These are phyloP conservation scores for Acanthamoeba quina DNA, from an alignment of 208 protist species.

Conservation along the genomic window DNA sequence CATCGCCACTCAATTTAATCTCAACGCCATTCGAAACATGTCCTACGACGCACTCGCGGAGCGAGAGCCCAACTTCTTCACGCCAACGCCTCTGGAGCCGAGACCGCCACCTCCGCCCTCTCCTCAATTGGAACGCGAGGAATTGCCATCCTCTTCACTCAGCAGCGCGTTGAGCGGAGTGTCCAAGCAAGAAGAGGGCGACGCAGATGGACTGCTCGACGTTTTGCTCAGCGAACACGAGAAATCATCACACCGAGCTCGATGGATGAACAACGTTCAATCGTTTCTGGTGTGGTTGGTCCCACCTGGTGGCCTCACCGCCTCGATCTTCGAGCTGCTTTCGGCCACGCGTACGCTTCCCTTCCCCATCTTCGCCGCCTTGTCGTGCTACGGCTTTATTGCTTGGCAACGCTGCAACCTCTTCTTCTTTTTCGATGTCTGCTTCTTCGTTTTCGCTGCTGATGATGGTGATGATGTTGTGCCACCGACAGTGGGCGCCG, in stretches of 20 bases:
- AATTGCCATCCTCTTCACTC: background rate
- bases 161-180: too few species aligned
- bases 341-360: background rate
- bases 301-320: background rate
- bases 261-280: background rate
- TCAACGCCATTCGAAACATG: background rate
- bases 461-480: background rate
- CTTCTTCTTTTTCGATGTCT: background rate
- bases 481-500: background rate
- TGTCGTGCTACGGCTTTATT: background rate
- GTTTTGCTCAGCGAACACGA: background rate
- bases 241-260: background rate
- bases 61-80: background rate
- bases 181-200: background rate
- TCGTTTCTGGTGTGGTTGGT: background rate
- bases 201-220: background rate
- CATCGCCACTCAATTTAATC: background rate
- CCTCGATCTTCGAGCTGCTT: constrained; percentile 40
- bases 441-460: background rate
- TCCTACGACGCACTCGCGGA: background rate
- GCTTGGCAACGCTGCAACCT: too few species aligned
- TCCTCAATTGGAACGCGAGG: background rate
- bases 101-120: constrained; percentile 12
- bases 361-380: background rate
- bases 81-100: background rate